Evolutionary conservation across 2,329 filamentous ascomycete genomes (phyloP), one percentile per base, ranked within the genome.

Genomic region (Monosporascus sp.): DNA sequence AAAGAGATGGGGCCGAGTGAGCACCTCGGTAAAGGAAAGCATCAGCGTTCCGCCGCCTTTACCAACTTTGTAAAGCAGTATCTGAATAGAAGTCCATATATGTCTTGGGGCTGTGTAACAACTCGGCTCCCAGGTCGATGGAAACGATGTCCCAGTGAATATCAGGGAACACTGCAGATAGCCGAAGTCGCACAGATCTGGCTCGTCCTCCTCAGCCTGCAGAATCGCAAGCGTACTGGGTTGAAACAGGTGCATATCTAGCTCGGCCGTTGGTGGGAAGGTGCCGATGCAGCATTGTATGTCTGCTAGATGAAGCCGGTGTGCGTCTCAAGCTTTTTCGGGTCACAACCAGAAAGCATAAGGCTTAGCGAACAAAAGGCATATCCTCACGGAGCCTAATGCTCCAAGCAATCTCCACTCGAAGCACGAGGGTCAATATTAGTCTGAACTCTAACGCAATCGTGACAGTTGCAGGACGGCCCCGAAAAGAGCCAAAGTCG

Each of bases 161-260:
- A 64, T 64, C 64, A 66, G 59, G 63, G 60, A 53, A 53, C 57
- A 66, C 63, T 66, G 64, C 64, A 65, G 65, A 66, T 65, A 67
- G 58, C 65, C 65, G 65, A 65, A 54, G 65, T 65, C 31, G 54
- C 59, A 66, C 65, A 67, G 65, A 67, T 67, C 65, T 63, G 50
- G 50, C 49, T 62, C 59, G 62, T 67, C 57, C 59, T 57, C 59
- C 58, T 61, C 52, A 58, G 50, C 52, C 57, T 61, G 60, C 63
- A 66, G 64, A 59, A 66, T 67, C 63, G 59, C 63, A 59, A 69
- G 69, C 56, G 65, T 49, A 57, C 56, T 60, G 54, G 51, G 51
- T 52, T 55, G 45, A 56, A 51, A 46, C 43, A 46, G n/a, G 24
- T 46, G 24, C 11, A 46, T 27, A 19, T 51, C 41, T 37, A 48